phyloP scores from a whole-genome alignment of 2,329 filamentous ascomycete genomes.

The Nannizziopsis barbatae region DNA sequence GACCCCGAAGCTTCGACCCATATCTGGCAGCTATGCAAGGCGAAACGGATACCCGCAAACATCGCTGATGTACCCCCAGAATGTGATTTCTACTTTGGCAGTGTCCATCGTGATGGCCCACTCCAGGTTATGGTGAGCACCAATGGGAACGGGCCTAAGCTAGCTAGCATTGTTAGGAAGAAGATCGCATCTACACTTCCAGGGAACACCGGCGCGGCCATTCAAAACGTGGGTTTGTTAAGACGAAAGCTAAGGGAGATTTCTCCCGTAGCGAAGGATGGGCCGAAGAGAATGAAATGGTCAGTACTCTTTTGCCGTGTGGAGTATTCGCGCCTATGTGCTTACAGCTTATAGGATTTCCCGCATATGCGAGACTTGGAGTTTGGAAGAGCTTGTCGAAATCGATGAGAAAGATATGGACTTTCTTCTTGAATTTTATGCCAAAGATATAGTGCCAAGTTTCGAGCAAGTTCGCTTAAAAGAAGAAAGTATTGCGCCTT shows the following conservation, averaged over 20 bases:
- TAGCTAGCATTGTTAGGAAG: slow-evolving; percentile 75
- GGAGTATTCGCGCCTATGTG: background rate
- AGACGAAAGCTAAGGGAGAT: slow-evolving; percentile 66
- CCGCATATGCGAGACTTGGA: slow-evolving; percentile 69
- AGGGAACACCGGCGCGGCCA: slow-evolving; percentile 68
- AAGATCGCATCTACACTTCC: slow-evolving; percentile 71
- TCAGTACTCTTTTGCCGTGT: slow-evolving; percentile 30
- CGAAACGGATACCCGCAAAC: slow-evolving; percentile 73
- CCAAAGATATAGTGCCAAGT: slow-evolving; percentile 16
- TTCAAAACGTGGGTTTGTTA: slow-evolving; percentile 70
- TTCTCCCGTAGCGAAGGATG: slow-evolving; percentile 60
- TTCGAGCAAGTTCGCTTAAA: slow-evolving; percentile 17
- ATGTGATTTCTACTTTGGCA: slow-evolving; percentile 98
- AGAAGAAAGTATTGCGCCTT: slow-evolving; percentile 12
- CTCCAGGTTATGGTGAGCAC: slow-evolving; percentile 98
- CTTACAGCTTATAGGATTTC: slow-evolving; percentile 54
- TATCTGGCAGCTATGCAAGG: slow-evolving; percentile 90
- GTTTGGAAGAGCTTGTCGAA: slow-evolving; percentile 63
- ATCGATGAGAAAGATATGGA: slow-evolving; percentile 71
- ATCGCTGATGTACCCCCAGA: slow-evolving; percentile 94
- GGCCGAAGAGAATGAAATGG: slow-evolving; percentile 85
- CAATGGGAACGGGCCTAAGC: slow-evolving; percentile 85
- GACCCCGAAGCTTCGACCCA: slow-evolving; percentile 80
- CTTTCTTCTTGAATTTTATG: slow-evolving; percentile 58
- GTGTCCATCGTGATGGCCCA: slow-evolving; percentile 85